These are phyloP conservation scores for Lyophyllum decastes DNA, from an alignment of 768 basidiomycete genomes.

Conservation along the genomic window DNA sequence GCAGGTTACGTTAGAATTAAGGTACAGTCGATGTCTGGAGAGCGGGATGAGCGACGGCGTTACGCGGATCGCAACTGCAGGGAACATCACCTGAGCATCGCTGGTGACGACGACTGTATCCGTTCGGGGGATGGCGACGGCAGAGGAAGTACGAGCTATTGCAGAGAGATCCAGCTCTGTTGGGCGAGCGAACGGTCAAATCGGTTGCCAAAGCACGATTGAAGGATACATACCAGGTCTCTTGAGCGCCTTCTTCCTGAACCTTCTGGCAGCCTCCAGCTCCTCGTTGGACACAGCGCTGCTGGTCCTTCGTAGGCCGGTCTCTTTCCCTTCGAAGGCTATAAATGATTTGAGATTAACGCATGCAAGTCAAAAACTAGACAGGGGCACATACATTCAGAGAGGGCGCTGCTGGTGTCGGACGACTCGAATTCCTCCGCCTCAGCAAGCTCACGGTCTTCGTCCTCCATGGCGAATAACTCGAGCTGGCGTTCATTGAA, in stretches of 20 bases:
- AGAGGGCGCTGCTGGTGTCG: slow-evolving; percentile 16
- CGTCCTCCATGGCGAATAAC: slow-evolving; percentile 58
- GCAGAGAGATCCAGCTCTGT: slow-evolving; percentile 62
- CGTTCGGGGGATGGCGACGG: slow-evolving; percentile 56
- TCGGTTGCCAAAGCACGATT: background rate
- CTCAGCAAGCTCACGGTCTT: slow-evolving; percentile 44
- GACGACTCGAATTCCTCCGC: slow-evolving; percentile 23
- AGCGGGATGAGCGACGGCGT: background rate
- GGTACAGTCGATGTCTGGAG: background rate
- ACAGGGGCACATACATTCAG: slow-evolving; percentile 16
- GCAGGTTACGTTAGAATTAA: background rate
- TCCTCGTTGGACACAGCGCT: slow-evolving; percentile 62
- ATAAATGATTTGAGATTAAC: slow-evolving; percentile 3
- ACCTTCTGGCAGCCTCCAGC: slow-evolving; percentile 57
- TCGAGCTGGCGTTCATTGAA: slow-evolving; percentile 65
- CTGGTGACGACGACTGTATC: background rate
- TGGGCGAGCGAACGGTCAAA: slow-evolving; percentile 3
- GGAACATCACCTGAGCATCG: background rate
- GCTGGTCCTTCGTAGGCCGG: slow-evolving; percentile 33
- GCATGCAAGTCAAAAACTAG: background rate
- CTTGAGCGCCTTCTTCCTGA: slow-evolving; percentile 77
- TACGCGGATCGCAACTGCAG: background rate
- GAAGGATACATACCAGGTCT: slow-evolving; percentile 41
- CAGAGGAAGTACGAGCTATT: slow-evolving; percentile 84
- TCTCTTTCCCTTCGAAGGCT: slow-evolving; percentile 28